Percentiles rank a stretch among this genome's conserved stretches.
Conservation (phyloP, 345 rosid species). For the Barbarea vulgaris region DNA sequence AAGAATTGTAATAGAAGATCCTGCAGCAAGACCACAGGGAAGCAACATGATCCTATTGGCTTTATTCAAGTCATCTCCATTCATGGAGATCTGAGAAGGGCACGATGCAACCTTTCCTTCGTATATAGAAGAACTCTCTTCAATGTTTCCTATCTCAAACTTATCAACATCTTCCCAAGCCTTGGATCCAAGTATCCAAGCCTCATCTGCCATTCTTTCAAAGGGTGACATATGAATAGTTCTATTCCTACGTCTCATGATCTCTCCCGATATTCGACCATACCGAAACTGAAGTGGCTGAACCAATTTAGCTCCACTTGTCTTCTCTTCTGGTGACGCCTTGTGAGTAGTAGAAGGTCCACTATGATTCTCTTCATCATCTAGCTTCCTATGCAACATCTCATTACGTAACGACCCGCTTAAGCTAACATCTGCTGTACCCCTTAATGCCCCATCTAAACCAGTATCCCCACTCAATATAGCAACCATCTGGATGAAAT, state of each 20-base stretch:
- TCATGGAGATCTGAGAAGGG: constrained; percentile 78
- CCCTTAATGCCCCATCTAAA: constrained; percentile 50
- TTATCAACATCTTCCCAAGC: constrained; percentile 87
- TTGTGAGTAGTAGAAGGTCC: constrained; percentile 62
- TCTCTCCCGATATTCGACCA: constrained; percentile 78
- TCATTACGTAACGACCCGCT: constrained; percentile 73
- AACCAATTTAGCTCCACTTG: constrained; percentile 39
- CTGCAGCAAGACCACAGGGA: constrained; percentile 95
- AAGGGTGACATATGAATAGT: constrained; percentile 61
- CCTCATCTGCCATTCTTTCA: constrained; percentile 91
- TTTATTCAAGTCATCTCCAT: constrained; percentile 66
- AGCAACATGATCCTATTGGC: constrained; percentile 75
- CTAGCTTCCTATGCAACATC: constrained; percentile 65
- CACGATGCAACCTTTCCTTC: constrained; percentile 66
- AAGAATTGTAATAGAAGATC: constrained; percentile 91
- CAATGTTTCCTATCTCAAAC: constrained; percentile 49
- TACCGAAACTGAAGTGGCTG: constrained; percentile 63
- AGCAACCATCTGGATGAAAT: constrained; percentile 69
- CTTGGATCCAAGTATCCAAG: constrained; percentile 85
- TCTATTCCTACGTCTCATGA: constrained; percentile 71
- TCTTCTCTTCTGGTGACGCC: constrained; percentile 51
- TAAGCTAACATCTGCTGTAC: constrained; percentile 53
- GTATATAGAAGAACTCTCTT: constrained; percentile 39
- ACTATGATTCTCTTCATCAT: constrained; percentile 55
- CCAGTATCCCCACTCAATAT: constrained; percentile 72